Conservation (phyloP, 1,139 yeast species). For the Nakaseomyces nivariensis region DNA sequence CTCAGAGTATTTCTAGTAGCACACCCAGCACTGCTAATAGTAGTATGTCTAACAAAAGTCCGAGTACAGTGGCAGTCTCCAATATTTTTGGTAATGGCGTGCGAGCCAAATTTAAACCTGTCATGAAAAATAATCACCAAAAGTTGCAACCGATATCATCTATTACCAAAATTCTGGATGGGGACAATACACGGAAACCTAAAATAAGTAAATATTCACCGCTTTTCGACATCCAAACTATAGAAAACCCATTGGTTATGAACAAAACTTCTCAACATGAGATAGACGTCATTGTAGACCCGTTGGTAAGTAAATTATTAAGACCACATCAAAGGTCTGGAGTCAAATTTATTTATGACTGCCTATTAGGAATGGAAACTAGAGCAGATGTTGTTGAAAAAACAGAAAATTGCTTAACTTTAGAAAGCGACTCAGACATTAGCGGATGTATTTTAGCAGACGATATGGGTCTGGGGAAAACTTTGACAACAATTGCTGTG, state of each 20-base stretch:
- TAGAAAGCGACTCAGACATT: slow-evolving; percentile 35
- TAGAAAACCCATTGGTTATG: slow-evolving; percentile 39
- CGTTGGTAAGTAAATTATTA: slow-evolving; percentile 42
- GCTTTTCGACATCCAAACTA: slow-evolving; percentile 33
- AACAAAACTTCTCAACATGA: slow-evolving; percentile 30
- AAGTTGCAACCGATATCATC: background rate
- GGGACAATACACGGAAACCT: background rate
- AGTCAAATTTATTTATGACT: slow-evolving; percentile 67
- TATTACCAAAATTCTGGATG: background rate
- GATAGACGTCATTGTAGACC: slow-evolving; percentile 66
- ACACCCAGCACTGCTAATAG: background rate
- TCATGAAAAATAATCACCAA: background rate
- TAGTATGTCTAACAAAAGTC: background rate
- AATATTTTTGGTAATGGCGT: background rate
- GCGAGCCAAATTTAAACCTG: background rate
- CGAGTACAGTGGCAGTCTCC: background rate
- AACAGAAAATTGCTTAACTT: slow-evolving; percentile 8
- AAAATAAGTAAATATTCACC: slow-evolving; percentile 23
- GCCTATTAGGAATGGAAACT: slow-evolving; percentile 57
- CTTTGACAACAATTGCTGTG: slow-evolving; percentile 72
- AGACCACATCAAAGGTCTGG: slow-evolving; percentile 87
- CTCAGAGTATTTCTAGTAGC: background rate
- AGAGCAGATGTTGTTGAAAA: slow-evolving; percentile 6
- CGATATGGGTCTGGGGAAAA: slow-evolving; percentile 96
- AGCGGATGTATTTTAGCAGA: slow-evolving; percentile 84